phyloP scores from a whole-genome alignment of 1,284 basidiomycete genomes.

The Schizophyllum commune region DNA sequence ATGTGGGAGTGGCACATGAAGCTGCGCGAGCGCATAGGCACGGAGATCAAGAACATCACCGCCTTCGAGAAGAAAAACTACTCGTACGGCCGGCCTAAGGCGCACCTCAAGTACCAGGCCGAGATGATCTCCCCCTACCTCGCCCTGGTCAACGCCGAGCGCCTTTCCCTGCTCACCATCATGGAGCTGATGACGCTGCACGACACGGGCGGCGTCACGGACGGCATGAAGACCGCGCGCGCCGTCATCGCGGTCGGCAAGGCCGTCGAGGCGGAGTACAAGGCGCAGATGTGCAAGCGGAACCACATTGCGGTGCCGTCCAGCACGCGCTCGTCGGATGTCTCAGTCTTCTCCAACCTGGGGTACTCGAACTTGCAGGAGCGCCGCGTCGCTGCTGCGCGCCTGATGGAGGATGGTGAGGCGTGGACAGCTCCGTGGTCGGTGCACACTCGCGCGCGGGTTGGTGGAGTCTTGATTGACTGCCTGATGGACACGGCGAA shows the following conservation, averaged over 20 bases:
- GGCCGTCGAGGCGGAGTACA: slow-evolving; percentile 85
- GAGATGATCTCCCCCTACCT: slow-evolving; percentile 52
- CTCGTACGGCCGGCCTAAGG: background rate
- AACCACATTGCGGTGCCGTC: slow-evolving; percentile 50
- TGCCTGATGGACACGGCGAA: slow-evolving; percentile 80
- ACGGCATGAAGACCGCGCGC: slow-evolving; percentile 89
- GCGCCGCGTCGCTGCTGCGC: slow-evolving; percentile 54
- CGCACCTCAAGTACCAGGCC: background rate
- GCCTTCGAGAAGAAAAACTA: slow-evolving; percentile 26
- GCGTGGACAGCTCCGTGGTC: slow-evolving; percentile 81
- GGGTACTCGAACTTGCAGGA: slow-evolving; percentile 53
- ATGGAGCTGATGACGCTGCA: slow-evolving; percentile 85
- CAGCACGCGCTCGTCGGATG: slow-evolving; percentile 16
- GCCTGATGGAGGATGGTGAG: slow-evolving; percentile 57
- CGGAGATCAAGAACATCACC: slow-evolving; percentile 48
- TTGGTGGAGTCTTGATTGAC: slow-evolving; percentile 83
- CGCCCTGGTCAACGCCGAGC: slow-evolving; percentile 66
- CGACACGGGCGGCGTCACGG: slow-evolving; percentile 67
- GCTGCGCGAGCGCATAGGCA: slow-evolving; percentile 46
- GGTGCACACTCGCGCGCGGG: slow-evolving; percentile 64
- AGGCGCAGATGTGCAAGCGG: slow-evolving; percentile 71
- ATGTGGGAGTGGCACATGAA: slow-evolving; percentile 86
- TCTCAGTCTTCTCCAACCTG: slow-evolving; percentile 37
- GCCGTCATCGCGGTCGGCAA: slow-evolving; percentile 80
- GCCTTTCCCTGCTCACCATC: slow-evolving; percentile 85